These are phyloP conservation scores for Aspergillus phoenicis DNA, from an alignment of 2,329 filamentous ascomycete species.

Conservation along the genomic window DNA sequence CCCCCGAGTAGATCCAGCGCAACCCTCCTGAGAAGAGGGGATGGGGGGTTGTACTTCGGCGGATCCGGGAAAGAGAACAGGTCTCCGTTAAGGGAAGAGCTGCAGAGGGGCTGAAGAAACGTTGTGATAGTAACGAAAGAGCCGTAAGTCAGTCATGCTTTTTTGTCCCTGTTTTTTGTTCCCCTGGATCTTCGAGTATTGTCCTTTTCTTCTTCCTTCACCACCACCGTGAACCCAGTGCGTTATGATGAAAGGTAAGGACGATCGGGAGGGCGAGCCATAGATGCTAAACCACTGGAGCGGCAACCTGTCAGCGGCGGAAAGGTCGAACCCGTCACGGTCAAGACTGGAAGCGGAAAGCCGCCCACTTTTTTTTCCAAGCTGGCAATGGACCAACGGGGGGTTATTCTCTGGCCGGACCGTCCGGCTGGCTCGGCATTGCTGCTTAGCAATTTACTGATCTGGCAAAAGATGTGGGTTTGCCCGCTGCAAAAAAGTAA, in stretches of 20 bases:
- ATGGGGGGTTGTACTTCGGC: slow-evolving; percentile 1
- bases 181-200: not conserved
- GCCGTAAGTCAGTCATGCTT: slow-evolving; percentile 26
- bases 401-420: slow-evolving; percentile 9
- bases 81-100: slow-evolving; percentile 27
- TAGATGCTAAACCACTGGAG: slow-evolving; percentile 6
- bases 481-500: not conserved
- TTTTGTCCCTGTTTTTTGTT: not conserved
- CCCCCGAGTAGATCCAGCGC: slow-evolving; percentile 1
- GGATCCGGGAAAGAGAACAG: slow-evolving; percentile 20
- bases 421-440: slow-evolving; percentile 24
- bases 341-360: slow-evolving; percentile 24
- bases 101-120: slow-evolving; percentile 19
- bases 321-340: slow-evolving; percentile 12
- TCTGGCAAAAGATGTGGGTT: not conserved
- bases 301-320: slow-evolving; percentile 15
- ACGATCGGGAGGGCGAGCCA: slow-evolving; percentile 16
- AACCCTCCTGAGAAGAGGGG: slow-evolving; percentile 4
- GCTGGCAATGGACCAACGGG: slow-evolving; percentile 7
- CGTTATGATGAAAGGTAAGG: not conserved
- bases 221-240: not conserved
- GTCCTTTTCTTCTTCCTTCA: not conserved
- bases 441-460: not conserved
- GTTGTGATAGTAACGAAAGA: slow-evolving; percentile 14
- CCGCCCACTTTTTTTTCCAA: slow-evolving; percentile 9